phyloP scores from a whole-genome alignment of 257 asterid genomes.

The Primulina tabacum region DNA sequence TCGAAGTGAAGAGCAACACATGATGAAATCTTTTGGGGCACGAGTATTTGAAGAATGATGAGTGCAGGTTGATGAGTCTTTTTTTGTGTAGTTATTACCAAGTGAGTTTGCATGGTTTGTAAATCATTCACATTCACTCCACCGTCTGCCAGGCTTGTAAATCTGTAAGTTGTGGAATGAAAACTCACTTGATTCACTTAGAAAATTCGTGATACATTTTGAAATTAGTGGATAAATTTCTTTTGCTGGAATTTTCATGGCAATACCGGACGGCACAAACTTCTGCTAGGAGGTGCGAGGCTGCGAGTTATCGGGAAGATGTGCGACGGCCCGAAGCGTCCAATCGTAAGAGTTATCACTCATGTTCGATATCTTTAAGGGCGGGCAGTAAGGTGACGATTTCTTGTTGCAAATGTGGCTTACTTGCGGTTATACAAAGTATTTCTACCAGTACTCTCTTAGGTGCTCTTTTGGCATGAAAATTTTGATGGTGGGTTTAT shows the following conservation, averaged over 20 bases:
- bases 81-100: background rate
- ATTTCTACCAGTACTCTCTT: background rate
- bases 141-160: background rate
- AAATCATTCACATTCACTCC: background rate
- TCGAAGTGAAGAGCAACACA: constrained; percentile 28
- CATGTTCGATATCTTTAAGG: background rate
- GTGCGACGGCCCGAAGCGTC: background rate
- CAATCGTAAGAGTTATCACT: background rate
- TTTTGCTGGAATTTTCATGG: background rate
- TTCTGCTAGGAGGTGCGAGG: too few species aligned
- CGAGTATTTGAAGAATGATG: background rate
- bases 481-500: background rate
- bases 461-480: background rate
- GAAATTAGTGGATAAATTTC: background rate
- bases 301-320: too few species aligned
- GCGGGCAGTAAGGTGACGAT: background rate
- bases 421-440: background rate
- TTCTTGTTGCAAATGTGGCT: background rate
- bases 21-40: constrained; percentile 5
- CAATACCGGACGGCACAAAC: background rate
- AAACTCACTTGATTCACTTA: background rate
- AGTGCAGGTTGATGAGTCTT: background rate
- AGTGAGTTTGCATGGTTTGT: too few species aligned
- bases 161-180: background rate
- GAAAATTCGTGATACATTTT: background rate